Percentiles rank a stretch among this genome's conserved stretches.
These are phyloP conservation scores for Prunus mira DNA, from an alignment of 306 rosid genomes.

Conservation along the genomic window DNA sequence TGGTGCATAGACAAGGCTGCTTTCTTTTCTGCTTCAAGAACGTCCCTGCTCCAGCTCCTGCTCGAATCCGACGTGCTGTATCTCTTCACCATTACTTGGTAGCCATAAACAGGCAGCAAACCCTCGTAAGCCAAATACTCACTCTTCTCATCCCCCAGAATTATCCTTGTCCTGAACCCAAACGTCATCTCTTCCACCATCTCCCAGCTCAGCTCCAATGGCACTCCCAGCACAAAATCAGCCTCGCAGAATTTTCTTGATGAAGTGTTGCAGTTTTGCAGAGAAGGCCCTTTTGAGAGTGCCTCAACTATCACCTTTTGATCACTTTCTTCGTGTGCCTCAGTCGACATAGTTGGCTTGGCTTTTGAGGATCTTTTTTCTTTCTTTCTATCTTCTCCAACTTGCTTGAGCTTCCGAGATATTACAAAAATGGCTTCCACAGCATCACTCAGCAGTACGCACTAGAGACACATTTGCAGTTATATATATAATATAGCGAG, in stretches of 20 bases:
- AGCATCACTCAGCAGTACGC: neutral
- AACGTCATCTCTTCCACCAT: conserved; percentile 15
- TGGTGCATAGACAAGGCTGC: conserved; percentile 25
- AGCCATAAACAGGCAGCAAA: neutral
- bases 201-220: conserved; percentile 18
- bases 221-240: conserved; percentile 9
- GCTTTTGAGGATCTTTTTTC: neutral
- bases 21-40: conserved; percentile 24
- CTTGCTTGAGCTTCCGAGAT: neutral
- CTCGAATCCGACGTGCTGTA: neutral
- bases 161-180: conserved; percentile 8
- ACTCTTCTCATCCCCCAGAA: neutral
- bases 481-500: neutral
- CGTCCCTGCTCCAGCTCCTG: neutral
- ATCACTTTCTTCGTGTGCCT: neutral
- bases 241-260: neutral
- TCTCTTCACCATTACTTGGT: conserved; percentile 10
- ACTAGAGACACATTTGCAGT: neutral
- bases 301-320: neutral
- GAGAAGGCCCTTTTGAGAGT: neutral
- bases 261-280: neutral
- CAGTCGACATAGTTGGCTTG: neutral
- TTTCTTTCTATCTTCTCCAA: neutral
- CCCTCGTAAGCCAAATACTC: conserved; percentile 4
- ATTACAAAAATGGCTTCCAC: neutral